Conservation (phyloP, 2,329 filamentous ascomycete species). For the Helminthosporium solani region DNA sequence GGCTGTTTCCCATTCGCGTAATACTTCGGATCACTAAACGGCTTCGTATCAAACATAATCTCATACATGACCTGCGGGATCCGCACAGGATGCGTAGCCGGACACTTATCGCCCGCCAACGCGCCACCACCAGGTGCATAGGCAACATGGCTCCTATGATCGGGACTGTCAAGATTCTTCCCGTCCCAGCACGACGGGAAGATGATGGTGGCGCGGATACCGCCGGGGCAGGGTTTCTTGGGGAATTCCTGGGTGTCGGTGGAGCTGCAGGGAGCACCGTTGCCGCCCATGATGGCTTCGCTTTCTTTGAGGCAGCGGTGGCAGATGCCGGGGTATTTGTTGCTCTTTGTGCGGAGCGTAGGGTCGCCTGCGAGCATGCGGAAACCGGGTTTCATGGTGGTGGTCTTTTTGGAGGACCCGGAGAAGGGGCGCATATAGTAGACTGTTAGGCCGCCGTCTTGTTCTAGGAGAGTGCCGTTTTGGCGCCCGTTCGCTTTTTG, state of each 20-base stretch:
- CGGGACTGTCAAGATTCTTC: constrained; percentile 49
- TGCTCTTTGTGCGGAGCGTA: constrained; percentile 5
- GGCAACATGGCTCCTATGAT: constrained; percentile 64
- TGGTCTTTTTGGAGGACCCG: constrained; percentile 33
- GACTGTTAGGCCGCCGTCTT: constrained; percentile 40
- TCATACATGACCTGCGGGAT: constrained; percentile 52
- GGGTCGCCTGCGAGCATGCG: constrained; percentile 14
- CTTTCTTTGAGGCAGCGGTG: constrained; percentile 22
- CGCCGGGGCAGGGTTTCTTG: constrained; percentile 74
- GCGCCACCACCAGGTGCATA: constrained; percentile 51
- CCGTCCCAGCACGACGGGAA: constrained; percentile 76
- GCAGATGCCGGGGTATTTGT: constrained; percentile 16
- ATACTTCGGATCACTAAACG: constrained; percentile 25
- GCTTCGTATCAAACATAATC: constrained; percentile 46
- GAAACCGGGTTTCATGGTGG: constrained; percentile 8
- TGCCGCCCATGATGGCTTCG: constrained; percentile 21
- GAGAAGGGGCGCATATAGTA: constrained; percentile 40
- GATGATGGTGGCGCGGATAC: constrained; percentile 69
- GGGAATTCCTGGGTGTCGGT: constrained; percentile 41
- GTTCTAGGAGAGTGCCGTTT: constrained; percentile 22
- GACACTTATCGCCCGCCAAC: constrained; percentile 52
- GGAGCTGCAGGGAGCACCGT: constrained; percentile 24
- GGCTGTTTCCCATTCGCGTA: constrained; percentile 28
- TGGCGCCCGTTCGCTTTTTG: constrained; percentile 39
- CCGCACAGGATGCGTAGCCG: constrained; percentile 45